These are phyloP conservation scores for Trichoderma sp. DNA, from an alignment of 2,329 filamentous ascomycete genomes.

Conservation along the genomic window DNA sequence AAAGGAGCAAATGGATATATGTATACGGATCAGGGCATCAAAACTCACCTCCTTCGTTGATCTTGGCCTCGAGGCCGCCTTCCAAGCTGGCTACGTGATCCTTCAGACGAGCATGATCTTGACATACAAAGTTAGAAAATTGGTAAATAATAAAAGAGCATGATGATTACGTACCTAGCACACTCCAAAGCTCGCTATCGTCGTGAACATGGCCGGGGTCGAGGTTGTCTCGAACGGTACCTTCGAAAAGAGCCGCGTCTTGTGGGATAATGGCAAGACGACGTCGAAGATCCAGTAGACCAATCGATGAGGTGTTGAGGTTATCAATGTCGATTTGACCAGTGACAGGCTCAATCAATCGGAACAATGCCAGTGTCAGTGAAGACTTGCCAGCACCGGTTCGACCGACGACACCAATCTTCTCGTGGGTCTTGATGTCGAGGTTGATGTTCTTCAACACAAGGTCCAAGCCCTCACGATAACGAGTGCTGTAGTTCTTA, in stretches of 20 bases:
- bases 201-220: slow-evolving; percentile 94
- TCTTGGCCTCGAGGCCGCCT: slow-evolving; percentile 82
- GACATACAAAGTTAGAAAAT: slow-evolving; percentile 23
- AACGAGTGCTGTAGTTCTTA: slow-evolving; percentile 90
- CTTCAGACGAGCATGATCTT: slow-evolving; percentile 89
- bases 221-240: slow-evolving; percentile 88
- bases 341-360: slow-evolving; percentile 83
- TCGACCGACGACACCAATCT: slow-evolving; percentile 94
- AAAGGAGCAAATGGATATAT: neutral
- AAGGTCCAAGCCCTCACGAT: slow-evolving; percentile 83
- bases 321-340: slow-evolving; percentile 88
- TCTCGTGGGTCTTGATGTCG: slow-evolving; percentile 92
- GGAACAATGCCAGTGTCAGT: slow-evolving; percentile 86
- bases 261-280: slow-evolving; percentile 96
- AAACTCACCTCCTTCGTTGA: slow-evolving; percentile 87
- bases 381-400: slow-evolving; percentile 97
- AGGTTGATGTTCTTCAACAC: slow-evolving; percentile 91
- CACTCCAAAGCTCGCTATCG: slow-evolving; percentile 96
- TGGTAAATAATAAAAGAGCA: neutral
- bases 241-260: slow-evolving; percentile 93
- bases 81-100: slow-evolving; percentile 85
- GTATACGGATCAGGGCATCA: neutral
- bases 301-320: slow-evolving; percentile 86
- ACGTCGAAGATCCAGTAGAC: slow-evolving; percentile 81
- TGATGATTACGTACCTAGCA: slow-evolving; percentile 60